Conservation (phyloP, 768 basidiomycete genomes). For the Hemileccinum impolitum region DNA sequence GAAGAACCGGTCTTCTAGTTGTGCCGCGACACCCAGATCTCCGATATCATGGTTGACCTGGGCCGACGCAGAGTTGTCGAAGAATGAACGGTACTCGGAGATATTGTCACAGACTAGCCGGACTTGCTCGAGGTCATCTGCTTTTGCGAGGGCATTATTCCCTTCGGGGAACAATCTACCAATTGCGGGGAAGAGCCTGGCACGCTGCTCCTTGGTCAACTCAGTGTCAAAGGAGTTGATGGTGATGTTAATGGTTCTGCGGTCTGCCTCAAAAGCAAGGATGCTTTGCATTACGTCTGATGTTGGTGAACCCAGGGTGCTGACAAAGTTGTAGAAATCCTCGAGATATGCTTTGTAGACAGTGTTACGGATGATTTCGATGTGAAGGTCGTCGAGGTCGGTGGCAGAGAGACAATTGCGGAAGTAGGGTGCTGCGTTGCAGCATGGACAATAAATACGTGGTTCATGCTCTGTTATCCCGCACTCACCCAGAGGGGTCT, state of each 20-base stretch:
- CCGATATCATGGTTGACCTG: constrained; percentile 36
- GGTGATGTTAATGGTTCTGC: constrained; percentile 96
- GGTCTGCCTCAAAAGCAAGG: constrained; percentile 94
- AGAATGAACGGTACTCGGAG: constrained; percentile 88
- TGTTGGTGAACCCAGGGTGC: constrained; percentile 79
- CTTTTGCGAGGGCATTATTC: constrained; percentile 88
- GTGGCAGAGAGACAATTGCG: constrained; percentile 91
- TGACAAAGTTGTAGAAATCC: constrained; percentile 87
- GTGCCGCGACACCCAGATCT: constrained; percentile 53
- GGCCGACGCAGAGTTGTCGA: constrained; percentile 50
- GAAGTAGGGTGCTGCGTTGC: constrained; percentile 81
- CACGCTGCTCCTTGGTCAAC: constrained; percentile 91
- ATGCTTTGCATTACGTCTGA: constrained; percentile 89
- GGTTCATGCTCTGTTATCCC: neutral
- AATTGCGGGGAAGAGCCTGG: constrained; percentile 89
- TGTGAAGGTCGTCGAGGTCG: constrained; percentile 97
- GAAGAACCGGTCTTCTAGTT: constrained; percentile 94
- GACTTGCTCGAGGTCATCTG: constrained; percentile 94
- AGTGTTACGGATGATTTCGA: constrained; percentile 99
- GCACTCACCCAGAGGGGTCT: constrained; percentile 88
- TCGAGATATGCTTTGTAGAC: constrained; percentile 99
- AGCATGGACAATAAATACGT: neutral
- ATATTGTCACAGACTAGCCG: constrained; percentile 83
- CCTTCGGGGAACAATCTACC: constrained; percentile 94
- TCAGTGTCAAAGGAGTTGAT: constrained; percentile 98